A percentile compares a stretch with the other conserved stretches of the same genome.
Evolutionary conservation across 202 grass and related monocot species (phyloP).

Genomic region (Eragrostis tef): DNA sequence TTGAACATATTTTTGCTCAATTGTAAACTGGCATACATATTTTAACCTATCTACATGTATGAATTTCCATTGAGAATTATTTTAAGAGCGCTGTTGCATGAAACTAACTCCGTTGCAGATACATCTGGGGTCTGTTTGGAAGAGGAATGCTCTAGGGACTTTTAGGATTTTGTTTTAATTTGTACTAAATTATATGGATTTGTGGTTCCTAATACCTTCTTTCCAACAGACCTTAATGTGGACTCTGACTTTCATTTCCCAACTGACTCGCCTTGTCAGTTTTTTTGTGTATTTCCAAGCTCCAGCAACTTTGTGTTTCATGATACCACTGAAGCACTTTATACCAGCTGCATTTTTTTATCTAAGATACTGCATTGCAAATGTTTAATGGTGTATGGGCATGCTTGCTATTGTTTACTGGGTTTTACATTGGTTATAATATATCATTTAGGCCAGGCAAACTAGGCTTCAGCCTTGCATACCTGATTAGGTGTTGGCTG

Average conservation of each 20-base stretch:
- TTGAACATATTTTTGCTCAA: neutral
- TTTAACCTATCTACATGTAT: neutral
- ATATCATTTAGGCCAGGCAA: slow-evolving; percentile 9
- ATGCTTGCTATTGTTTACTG: slow-evolving; percentile 21
- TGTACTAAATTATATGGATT: neutral
- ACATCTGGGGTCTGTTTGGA: neutral
- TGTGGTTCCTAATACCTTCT: neutral
- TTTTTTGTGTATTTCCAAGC: slow-evolving; percentile 1
- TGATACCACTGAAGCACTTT: slow-evolving; percentile 12
- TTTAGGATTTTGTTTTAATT: neutral
- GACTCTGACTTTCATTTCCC: slow-evolving; percentile 5
- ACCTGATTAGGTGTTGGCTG: neutral
- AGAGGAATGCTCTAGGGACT: neutral
- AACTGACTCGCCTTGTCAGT: too few relatives aligned
- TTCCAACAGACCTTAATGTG: neutral
- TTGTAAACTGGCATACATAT: neutral
- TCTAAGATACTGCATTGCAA: slow-evolving; percentile 18
- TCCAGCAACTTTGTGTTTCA: neutral
- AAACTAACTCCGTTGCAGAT: neutral
- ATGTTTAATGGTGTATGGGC: slow-evolving; percentile 10
- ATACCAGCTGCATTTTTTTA: slow-evolving; percentile 6
- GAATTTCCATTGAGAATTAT: neutral
- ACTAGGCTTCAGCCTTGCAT: neutral
- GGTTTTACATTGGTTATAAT: neutral
- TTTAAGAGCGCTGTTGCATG: neutral